A percentile compares a stretch with the other conserved stretches of the same genome.
Conservation (phyloP, 2,329 filamentous ascomycete genomes). For the Rutstroemia sp. region DNA sequence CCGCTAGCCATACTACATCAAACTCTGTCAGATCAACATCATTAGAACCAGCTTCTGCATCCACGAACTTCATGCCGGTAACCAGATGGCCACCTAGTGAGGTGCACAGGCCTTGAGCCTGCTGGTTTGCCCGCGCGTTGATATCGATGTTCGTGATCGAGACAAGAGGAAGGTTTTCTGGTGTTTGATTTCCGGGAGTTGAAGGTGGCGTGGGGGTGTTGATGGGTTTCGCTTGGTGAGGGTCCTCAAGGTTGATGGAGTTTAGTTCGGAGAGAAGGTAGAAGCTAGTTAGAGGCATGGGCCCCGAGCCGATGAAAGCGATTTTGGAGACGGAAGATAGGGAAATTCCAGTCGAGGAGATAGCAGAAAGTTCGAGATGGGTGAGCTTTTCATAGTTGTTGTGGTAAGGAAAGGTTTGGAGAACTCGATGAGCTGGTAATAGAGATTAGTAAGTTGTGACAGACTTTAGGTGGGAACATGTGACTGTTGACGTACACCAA, state of each 20-base stretch:
- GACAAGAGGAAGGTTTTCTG: not conserved
- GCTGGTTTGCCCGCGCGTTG: slow-evolving; percentile 30
- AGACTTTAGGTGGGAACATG: not conserved
- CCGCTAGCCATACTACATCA: slow-evolving; percentile 43
- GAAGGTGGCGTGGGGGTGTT: not conserved
- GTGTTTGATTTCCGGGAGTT: not conserved
- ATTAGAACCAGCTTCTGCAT: slow-evolving; percentile 28
- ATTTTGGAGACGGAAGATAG: slow-evolving; percentile 29
- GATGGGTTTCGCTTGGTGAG: not conserved
- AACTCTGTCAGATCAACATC: slow-evolving; percentile 27
- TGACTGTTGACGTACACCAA: not conserved
- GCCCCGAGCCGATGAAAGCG: slow-evolving; percentile 44
- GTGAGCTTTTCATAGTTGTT: slow-evolving; percentile 42
- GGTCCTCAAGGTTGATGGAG: slow-evolving; percentile 10
- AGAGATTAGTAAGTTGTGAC: slow-evolving; percentile 13
- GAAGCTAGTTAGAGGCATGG: slow-evolving; percentile 41
- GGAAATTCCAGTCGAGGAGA: slow-evolving; percentile 30
- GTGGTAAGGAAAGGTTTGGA: slow-evolving; percentile 40
- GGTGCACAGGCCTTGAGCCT: slow-evolving; percentile 28
- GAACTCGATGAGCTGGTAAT: slow-evolving; percentile 18
- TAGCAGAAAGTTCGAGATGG: slow-evolving; percentile 37
- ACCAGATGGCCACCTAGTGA: slow-evolving; percentile 26
- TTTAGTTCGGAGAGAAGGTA: slow-evolving; percentile 34
- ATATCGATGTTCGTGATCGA: slow-evolving; percentile 34
- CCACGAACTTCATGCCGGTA: slow-evolving; percentile 32